A percentile compares a stretch with the other conserved stretches of the same genome.
Conservation (phyloP, 345 rosid species). For the Populus alba region DNA sequence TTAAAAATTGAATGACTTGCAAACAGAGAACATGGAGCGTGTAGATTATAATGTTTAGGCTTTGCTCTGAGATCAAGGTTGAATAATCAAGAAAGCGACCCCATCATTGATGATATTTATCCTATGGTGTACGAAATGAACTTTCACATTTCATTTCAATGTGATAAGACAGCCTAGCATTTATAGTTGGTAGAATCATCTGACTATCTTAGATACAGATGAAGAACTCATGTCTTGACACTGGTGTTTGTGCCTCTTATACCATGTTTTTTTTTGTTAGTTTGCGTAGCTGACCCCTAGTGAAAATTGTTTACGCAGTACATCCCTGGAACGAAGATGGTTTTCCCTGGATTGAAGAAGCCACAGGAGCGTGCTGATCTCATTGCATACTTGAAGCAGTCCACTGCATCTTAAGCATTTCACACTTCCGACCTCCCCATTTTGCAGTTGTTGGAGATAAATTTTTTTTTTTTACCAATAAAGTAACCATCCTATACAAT, state of each 20-base stretch:
- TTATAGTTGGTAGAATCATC: neutral
- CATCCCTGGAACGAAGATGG: slow-evolving; percentile 99
- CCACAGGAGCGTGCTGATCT: slow-evolving; percentile 91
- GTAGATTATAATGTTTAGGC: neutral
- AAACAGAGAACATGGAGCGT: neutral
- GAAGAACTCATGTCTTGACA: neutral
- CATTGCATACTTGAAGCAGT: slow-evolving; percentile 81
- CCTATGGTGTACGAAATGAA: neutral
- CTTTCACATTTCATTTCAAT: neutral
- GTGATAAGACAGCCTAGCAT: neutral
- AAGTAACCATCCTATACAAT: neutral
- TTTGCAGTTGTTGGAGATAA: neutral
- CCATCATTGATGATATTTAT: neutral
- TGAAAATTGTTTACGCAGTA: slow-evolving; percentile 49
- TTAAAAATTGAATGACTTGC: no score
- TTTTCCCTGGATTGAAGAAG: slow-evolving; percentile 94
- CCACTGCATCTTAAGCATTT: slow-evolving; percentile 45
- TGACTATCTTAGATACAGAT: neutral
- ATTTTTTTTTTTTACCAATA: slow-evolving; percentile 1
- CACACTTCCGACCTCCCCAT: neutral
- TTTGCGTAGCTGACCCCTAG: neutral
- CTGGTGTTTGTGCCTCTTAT: neutral
- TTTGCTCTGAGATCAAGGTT: no score
- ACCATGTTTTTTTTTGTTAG: neutral
- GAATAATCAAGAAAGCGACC: neutral